phyloP scores from a whole-genome alignment of 192 early-diverging fungal species.

The Coemansia sp. region DNA sequence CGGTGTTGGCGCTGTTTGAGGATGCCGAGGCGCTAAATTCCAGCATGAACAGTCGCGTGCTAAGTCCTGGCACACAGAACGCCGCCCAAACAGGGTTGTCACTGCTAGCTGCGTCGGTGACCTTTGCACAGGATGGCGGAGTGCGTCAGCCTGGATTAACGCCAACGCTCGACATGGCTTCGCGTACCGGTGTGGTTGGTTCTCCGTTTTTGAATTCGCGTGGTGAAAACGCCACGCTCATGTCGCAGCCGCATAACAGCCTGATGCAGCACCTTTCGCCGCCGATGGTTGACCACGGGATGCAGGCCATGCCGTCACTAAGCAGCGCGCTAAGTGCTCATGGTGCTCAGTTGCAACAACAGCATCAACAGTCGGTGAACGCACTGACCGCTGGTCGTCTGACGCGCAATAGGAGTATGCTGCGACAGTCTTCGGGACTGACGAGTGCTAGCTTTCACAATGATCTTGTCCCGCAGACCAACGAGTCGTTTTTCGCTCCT shows the following conservation, averaged over 20 bases:
- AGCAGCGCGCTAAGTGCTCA: no score
- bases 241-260: conserved; percentile 53
- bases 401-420: conserved; percentile 32
- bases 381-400: conserved; percentile 18
- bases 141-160: background rate
- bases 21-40: conserved; percentile 23
- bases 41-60: conserved; percentile 9
- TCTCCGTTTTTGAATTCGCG: conserved; percentile 30
- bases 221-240: conserved; percentile 39
- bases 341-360: conserved; percentile 5
- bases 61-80: conserved; percentile 45
- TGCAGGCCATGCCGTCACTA: no score
- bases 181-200: conserved; percentile 6
- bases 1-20: conserved; percentile 35
- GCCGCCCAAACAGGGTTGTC: conserved; percentile 47
- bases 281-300: conserved; percentile 16
- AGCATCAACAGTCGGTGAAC: conserved; percentile 4
- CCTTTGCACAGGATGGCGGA: conserved; percentile 36
- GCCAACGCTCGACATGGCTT: background rate
- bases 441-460: conserved; percentile 44
- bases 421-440: conserved; percentile 37
- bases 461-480: conserved; percentile 41
- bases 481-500: conserved; percentile 49
- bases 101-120: conserved; percentile 40
- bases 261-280: conserved; percentile 39